Percentiles rank a stretch among this genome's conserved stretches.
Evolutionary conservation across 352 stramenopile species (phyloP).

Genomic region (Thalassiosira ordinaria): DNA sequence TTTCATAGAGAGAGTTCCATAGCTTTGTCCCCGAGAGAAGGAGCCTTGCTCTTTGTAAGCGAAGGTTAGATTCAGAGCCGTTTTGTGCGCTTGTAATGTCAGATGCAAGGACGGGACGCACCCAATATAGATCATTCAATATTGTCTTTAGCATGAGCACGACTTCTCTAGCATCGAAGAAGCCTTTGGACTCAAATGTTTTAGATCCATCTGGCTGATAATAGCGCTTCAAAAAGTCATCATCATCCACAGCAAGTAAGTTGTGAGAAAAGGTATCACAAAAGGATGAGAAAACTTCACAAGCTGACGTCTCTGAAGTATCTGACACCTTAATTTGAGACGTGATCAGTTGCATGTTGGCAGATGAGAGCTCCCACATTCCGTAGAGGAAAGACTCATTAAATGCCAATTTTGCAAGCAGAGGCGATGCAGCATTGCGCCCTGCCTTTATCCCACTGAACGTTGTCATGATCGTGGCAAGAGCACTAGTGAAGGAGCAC

Average conservation of each 20-base stretch:
- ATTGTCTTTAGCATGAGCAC: slow-evolving; percentile 56
- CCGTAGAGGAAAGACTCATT: slow-evolving; percentile 40
- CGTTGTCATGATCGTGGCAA: slow-evolving; percentile 35
- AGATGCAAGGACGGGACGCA: slow-evolving; percentile 58
- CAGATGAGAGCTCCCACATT: slow-evolving; percentile 43
- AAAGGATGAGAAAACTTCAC: slow-evolving; percentile 64
- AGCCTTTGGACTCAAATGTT: background rate
- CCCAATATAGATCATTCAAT: slow-evolving; percentile 79
- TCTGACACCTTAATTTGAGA: slow-evolving; percentile 12
- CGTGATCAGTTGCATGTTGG: slow-evolving; percentile 21
- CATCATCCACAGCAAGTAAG: slow-evolving; percentile 77
- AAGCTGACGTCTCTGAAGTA: slow-evolving; percentile 19
- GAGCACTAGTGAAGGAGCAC: slow-evolving; percentile 21
- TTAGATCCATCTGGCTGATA: slow-evolving; percentile 12
- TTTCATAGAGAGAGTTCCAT: slow-evolving; percentile 81
- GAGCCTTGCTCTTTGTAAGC: slow-evolving; percentile 51
- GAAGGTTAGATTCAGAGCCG: slow-evolving; percentile 23
- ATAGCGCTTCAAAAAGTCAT: slow-evolving; percentile 77
- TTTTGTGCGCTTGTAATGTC: slow-evolving; percentile 50
- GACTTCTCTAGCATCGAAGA: slow-evolving; percentile 62
- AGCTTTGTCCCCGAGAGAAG: slow-evolving; percentile 80
- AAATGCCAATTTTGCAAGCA: slow-evolving; percentile 55
- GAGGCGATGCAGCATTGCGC: slow-evolving; percentile 39
- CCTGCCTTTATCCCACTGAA: slow-evolving; percentile 44
- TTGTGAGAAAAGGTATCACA: slow-evolving; percentile 82